phyloP scores from a whole-genome alignment of 2,329 filamentous ascomycete genomes.

The Microdochium trichocladiopsis region DNA sequence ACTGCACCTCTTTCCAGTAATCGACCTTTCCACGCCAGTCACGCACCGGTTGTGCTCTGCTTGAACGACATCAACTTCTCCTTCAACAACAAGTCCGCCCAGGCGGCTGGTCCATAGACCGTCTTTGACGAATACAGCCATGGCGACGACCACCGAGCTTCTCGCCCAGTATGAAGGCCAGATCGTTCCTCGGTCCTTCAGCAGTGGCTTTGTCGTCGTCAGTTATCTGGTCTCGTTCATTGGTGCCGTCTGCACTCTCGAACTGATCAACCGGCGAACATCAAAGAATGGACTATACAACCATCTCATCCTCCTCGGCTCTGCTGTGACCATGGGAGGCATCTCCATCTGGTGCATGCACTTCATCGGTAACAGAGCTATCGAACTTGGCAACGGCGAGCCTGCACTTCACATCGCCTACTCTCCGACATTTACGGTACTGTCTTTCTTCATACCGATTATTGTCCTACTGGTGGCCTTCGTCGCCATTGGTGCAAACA shows the following conservation, averaged over 20 bases:
- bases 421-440: constrained; percentile 60
- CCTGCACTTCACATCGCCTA: constrained; percentile 65
- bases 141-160: constrained; percentile 21
- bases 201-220: constrained; percentile 58
- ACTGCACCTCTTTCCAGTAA: too few relatives aligned
- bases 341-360: constrained; percentile 75
- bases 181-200: constrained; percentile 41
- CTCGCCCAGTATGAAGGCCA: constrained; percentile 33
- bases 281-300: constrained; percentile 62
- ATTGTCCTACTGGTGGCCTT: constrained; percentile 68
- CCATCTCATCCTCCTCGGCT: constrained; percentile 56
- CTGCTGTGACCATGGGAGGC: constrained; percentile 66
- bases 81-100: background rate
- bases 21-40: too few relatives aligned
- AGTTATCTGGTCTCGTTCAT: constrained; percentile 73
- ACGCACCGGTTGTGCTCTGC: too few relatives aligned
- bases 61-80: background rate
- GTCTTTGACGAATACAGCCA: constrained; percentile 2
- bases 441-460: constrained; percentile 77
- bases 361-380: constrained; percentile 76
- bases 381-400: constrained; percentile 59
- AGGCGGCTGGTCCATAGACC: background rate
- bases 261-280: constrained; percentile 72
- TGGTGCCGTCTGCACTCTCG: constrained; percentile 72
- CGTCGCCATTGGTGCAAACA: constrained; percentile 56